phyloP scores from a whole-genome alignment of 495 filamentous ascomycete genomes.

The Pyronema omphalodes region DNA sequence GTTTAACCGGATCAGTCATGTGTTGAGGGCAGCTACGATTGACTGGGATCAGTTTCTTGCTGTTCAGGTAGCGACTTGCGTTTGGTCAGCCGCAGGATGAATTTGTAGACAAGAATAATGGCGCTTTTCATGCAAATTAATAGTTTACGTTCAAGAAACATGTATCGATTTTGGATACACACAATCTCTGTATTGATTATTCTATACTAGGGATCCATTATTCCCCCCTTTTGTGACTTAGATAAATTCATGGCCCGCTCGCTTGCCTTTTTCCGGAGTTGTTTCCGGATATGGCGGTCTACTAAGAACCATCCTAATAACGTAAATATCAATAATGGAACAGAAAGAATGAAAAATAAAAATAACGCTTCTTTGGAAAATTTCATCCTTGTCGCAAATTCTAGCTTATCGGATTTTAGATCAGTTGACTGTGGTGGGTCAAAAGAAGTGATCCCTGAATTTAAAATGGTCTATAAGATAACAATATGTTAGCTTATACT shows the following conservation, averaged over 20 bases:
- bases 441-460: background rate
- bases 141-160: no score
- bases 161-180: no score
- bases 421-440: background rate
- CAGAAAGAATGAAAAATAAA: background rate
- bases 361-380: background rate
- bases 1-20: no score
- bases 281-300: background rate
- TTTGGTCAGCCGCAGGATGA: no score
- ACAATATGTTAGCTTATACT: background rate
- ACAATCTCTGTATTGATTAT: background rate
- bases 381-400: background rate
- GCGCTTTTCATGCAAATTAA: no score
- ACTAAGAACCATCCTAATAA: background rate
- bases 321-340: background rate
- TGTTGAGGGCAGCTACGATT: no score
- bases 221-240: background rate
- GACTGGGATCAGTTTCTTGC: no score
- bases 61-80: no score
- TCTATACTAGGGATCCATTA: background rate
- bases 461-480: background rate
- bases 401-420: background rate
- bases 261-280: background rate
- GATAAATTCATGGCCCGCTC: background rate
- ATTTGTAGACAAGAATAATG: no score